Conservation (phyloP, 2,329 filamentous ascomycete genomes). For the Pseudogymnoascus sp. region DNA sequence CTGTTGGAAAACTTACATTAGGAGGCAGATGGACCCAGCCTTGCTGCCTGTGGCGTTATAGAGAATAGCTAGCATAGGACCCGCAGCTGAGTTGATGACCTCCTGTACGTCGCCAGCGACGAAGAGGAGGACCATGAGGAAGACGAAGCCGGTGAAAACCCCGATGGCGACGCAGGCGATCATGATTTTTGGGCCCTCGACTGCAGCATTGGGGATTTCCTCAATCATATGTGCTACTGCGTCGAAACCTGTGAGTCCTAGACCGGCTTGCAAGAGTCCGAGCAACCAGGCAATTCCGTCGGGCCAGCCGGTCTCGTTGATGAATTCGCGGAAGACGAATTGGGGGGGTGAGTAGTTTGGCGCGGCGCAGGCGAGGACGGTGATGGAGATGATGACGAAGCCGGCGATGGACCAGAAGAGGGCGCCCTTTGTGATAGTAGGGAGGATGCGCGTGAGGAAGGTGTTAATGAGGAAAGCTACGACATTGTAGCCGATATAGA, state of each 20-base stretch:
- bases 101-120: constrained; percentile 36
- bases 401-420: constrained; percentile 34
- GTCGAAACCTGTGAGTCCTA: constrained; percentile 36
- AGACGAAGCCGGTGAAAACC: constrained; percentile 34
- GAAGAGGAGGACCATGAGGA: constrained; percentile 37
- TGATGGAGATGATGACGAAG: constrained; percentile 37
- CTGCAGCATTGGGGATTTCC: constrained; percentile 39
- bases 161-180: constrained; percentile 32
- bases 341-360: constrained; percentile 37
- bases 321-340: constrained; percentile 49
- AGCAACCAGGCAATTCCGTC: constrained; percentile 36
- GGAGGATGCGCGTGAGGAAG: constrained; percentile 40
- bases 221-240: constrained; percentile 38
- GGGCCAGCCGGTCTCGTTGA: constrained; percentile 41
- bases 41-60: constrained; percentile 15
- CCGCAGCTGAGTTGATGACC: constrained; percentile 37
- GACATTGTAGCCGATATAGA: constrained; percentile 31
- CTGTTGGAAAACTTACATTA: constrained; percentile 14
- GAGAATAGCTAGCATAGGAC: constrained; percentile 22
- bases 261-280: constrained; percentile 35
- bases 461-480: constrained; percentile 34
- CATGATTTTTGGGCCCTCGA: constrained; percentile 22
- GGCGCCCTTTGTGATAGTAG: constrained; percentile 22
- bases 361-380: constrained; percentile 39
- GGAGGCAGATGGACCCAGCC: constrained; percentile 14